Base-by-base conservation (phyloP, 106 monocot species). In the Dioscorea dumetorum region DNA sequence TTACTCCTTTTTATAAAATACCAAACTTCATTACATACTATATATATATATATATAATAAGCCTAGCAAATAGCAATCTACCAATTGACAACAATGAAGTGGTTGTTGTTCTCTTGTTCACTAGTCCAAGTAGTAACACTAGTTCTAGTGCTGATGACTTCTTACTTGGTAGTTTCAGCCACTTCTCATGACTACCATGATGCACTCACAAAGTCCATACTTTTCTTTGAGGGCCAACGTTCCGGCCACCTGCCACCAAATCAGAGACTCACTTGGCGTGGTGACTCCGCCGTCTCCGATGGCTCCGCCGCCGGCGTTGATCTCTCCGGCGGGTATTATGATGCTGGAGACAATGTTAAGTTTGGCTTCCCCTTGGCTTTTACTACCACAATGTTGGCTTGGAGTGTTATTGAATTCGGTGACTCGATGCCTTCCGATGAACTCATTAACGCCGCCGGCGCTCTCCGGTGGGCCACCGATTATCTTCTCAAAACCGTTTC, bases 331-430 rank as follows among this genome's bases (percentile, higher is more conserved):
- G 94, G 94, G 2, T 94, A 94, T 74, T 91, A 94, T 33, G 94
- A 94, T 59, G 94, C 94, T 7, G 91, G 90, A 0, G 94, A 91
- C 67, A 94, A 94, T 67, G 87, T 94, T 18, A 94, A 94, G 74
- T 94, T 94, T 66, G 85, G 85, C 0, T 94, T 94, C 61, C 91
- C 94, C 0, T 85, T 94, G 87, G 91, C 94, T 13, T 94, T 94
- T 75, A 94, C 87, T 18, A 71, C 87, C 18, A 94, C 90, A 3
- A 85, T 94, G 87, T 81, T 94, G 51, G 71, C 90, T 8, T 94
- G 90, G 94, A 79, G 94, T 56, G 58, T 94, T 15, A 48, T 88
- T 41, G 94, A 94, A 72, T 94, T 94, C 61, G 83, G 85, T 18
- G 78, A 67, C 19, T 41, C 53, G 5, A 90, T 90, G 94, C 83